Conservation (phyloP, 306 rosid genomes). For the Rubus parviflorus region DNA sequence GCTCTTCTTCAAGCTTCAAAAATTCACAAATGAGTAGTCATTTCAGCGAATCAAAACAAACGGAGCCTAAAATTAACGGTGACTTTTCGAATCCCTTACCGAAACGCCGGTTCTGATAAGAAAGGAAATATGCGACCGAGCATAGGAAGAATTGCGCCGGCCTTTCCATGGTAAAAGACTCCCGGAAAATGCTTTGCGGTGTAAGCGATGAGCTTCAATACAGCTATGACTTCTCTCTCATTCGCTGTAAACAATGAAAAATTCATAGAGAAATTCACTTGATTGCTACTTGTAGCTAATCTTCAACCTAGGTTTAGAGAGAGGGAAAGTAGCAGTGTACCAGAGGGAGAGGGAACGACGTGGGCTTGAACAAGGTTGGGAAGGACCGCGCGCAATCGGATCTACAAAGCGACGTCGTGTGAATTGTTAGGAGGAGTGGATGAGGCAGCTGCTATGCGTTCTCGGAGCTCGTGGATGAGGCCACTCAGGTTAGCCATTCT, state of each 20-base stretch:
- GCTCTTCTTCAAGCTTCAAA: background rate
- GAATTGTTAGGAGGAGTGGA: constrained; percentile 46
- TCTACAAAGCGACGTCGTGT: constrained; percentile 62
- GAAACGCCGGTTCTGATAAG: constrained; percentile 63
- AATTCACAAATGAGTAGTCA: background rate
- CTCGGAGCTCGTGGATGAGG: constrained; percentile 78
- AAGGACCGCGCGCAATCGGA: constrained; percentile 75
- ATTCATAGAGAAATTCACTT: background rate
- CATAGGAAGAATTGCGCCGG: constrained; percentile 57
- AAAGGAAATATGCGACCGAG: constrained; percentile 76
- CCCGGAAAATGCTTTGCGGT: constrained; percentile 69
- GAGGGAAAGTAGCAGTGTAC: constrained; percentile 22
- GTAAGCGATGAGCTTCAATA: constrained; percentile 67
- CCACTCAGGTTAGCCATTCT: constrained; percentile 62
- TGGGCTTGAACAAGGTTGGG: constrained; percentile 71
- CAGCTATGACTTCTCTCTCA: constrained; percentile 71
- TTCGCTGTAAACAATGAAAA: constrained; percentile 34
- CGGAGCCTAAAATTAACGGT: background rate
- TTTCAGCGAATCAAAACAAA: background rate
- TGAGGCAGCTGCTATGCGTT: constrained; percentile 70
- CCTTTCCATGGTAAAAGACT: constrained; percentile 67
- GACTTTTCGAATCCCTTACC: constrained; percentile 34
- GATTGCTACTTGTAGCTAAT: no score
- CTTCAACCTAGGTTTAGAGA: background rate
- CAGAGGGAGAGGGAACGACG: constrained; percentile 70